Conservation (phyloP, 2,329 filamentous ascomycete genomes). For the Rosellinia necatrix region DNA sequence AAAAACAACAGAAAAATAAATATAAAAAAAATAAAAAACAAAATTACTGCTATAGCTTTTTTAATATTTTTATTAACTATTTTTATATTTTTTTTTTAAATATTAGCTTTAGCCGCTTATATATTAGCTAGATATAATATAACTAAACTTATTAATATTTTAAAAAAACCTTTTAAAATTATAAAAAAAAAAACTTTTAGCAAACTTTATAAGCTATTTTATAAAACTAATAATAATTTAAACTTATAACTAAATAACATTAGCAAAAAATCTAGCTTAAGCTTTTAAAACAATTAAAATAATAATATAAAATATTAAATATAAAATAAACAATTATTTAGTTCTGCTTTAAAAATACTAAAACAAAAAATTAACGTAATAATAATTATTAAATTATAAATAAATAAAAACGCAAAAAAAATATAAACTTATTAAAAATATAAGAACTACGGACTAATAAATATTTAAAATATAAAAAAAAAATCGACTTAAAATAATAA, state of each 20-base stretch:
- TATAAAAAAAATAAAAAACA: slow-evolving; percentile 1
- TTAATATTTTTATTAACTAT: neutral
- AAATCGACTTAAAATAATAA: slow-evolving; percentile 5
- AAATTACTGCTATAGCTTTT: neutral
- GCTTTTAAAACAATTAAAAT: neutral
- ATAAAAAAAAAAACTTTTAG: neutral
- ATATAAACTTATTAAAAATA: slow-evolving; percentile 7
- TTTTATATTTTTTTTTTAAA: neutral
- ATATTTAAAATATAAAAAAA: slow-evolving; percentile 9
- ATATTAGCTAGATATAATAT: too few relatives aligned
- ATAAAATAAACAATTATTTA: slow-evolving; percentile 9
- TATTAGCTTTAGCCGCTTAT: neutral
- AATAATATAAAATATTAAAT: neutral
- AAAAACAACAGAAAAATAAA: too few relatives aligned
- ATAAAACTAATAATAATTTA: too few relatives aligned
- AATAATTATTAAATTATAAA: slow-evolving; percentile 16
- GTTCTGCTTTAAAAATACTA: slow-evolving; percentile 7
- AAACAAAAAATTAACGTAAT: slow-evolving; percentile 12
- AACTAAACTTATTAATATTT: too few relatives aligned
- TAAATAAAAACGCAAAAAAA: slow-evolving; percentile 6
- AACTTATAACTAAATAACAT: too few relatives aligned
- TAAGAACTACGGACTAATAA: neutral
- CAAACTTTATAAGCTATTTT: too few relatives aligned
- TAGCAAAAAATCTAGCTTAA: too few relatives aligned
- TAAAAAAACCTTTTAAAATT: neutral